Percentiles rank a stretch among this genome's conserved stretches.
Conservation (phyloP, 2,329 filamentous ascomycete genomes). For the Microsporum audouinii region DNA sequence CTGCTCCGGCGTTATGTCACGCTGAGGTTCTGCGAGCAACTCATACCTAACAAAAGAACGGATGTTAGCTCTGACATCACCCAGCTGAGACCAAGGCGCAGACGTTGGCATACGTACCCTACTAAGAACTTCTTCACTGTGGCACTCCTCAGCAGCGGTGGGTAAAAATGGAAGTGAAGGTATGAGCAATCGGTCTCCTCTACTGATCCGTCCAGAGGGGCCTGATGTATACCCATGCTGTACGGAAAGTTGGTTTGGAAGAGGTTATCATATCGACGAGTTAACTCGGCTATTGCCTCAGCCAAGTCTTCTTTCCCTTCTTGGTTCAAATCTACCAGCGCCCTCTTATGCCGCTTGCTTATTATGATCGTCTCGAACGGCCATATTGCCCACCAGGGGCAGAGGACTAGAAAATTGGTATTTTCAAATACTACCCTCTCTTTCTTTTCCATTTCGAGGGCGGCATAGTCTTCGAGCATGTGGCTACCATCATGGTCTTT, state of each 20-base stretch:
- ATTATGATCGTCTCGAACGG: conserved; percentile 91
- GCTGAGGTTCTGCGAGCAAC: conserved; percentile 92
- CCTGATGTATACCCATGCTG: conserved; percentile 93
- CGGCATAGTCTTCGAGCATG: conserved; percentile 75
- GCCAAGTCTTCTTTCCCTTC: conserved; percentile 64
- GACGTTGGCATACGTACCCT: conserved; percentile 40
- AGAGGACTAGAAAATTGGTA: conserved; percentile 69
- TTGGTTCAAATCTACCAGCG: conserved; percentile 66
- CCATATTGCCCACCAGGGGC: conserved; percentile 97
- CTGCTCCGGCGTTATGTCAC: conserved; percentile 95
- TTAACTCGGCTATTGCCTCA: conserved; percentile 75
- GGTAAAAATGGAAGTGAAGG: conserved; percentile 97
- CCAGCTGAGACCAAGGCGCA: background rate
- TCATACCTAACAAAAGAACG: conserved; percentile 50
- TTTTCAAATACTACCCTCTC: conserved; percentile 88
- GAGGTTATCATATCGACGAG: conserved; percentile 86
- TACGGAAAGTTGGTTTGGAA: conserved; percentile 97
- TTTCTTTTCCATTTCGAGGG: conserved; percentile 66
- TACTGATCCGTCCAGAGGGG: conserved; percentile 66
- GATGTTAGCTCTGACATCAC: conserved; percentile 7
- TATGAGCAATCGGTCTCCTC: conserved; percentile 82
- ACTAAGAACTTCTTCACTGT: conserved; percentile 95
- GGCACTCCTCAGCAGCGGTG: conserved; percentile 79
- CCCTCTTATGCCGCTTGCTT: conserved; percentile 70
- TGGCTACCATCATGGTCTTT: conserved; percentile 60